These are phyloP conservation scores for Acer negundo DNA, from an alignment of 345 rosid species.

Conservation along the genomic window DNA sequence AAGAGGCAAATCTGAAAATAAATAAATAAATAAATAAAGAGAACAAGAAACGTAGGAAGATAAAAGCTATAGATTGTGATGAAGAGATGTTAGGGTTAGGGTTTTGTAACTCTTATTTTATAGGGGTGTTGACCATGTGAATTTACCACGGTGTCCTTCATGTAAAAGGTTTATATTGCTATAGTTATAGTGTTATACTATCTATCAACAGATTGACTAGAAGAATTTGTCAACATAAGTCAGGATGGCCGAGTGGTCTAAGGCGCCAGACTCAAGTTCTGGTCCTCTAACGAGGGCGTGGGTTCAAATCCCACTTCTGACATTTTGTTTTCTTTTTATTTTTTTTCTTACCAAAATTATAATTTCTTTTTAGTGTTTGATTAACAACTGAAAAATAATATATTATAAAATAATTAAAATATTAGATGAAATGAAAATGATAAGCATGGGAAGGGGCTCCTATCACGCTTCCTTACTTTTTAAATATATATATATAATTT, in stretches of 20 bases:
- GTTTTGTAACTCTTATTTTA: neutral
- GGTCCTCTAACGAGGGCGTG: constrained; percentile 57
- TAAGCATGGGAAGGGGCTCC: too few relatives aligned
- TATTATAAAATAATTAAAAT: too few relatives aligned
- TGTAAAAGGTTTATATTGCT: neutral
- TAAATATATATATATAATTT: too few relatives aligned
- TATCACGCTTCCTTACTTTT: too few relatives aligned
- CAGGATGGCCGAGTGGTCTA: constrained; percentile 91
- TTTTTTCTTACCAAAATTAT: neutral
- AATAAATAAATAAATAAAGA: neutral
- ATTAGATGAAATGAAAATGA: too few relatives aligned
- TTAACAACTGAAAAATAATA: too few relatives aligned
- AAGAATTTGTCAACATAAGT: constrained; percentile 15
- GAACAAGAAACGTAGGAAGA: neutral
- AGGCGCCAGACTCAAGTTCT: constrained; percentile 91
- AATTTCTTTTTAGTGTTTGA: too few relatives aligned
- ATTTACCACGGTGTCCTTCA: constrained; percentile 2
- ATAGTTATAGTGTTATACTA: too few relatives aligned
- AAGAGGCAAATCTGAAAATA: constrained; percentile 26
- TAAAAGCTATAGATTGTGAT: neutral
- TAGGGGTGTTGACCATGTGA: neutral
- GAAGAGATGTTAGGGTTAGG: constrained; percentile 5
- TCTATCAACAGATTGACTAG: too few relatives aligned
- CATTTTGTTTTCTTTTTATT: neutral
- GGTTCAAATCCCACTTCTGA: constrained; percentile 28